These are phyloP conservation scores for Rhizopus arrhizus DNA, from an alignment of 371 early-diverging fungal genomes.

Conservation along the genomic window DNA sequence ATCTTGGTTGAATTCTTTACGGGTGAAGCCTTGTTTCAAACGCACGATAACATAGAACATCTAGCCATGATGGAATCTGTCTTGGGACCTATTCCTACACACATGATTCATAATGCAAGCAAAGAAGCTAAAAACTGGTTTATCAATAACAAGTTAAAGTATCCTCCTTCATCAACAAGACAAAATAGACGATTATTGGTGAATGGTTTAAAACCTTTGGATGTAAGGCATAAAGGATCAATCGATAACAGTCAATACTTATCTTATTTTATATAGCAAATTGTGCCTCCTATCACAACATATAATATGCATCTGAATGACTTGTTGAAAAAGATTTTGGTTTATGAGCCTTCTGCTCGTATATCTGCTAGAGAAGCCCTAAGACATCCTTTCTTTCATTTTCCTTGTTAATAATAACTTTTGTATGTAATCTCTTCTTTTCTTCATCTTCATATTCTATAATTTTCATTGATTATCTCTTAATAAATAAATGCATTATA, in stretches of 20 bases:
- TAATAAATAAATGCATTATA: no score
- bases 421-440: no score
- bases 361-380: constrained; percentile 86
- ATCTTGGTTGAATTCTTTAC: constrained; percentile 92
- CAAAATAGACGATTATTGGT: constrained; percentile 66
- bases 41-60: constrained; percentile 84
- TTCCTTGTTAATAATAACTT: no score
- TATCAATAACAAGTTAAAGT: constrained; percentile 54
- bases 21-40: constrained; percentile 94
- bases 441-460: no score
- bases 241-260: not conserved
- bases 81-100: constrained; percentile 40
- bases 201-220: constrained; percentile 57
- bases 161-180: constrained; percentile 62
- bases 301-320: constrained; percentile 53
- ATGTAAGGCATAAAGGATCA: constrained; percentile 35
- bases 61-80: constrained; percentile 75
- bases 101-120: constrained; percentile 27
- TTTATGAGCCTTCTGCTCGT: constrained; percentile 83
- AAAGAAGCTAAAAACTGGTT: constrained; percentile 62
- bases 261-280: constrained; percentile 22
- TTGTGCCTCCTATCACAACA: constrained; percentile 31
- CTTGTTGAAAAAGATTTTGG: constrained; percentile 75
- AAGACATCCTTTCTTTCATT: constrained; percentile 76
- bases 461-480: no score